These are phyloP conservation scores for Lactarius sp. DNA, from an alignment of 768 basidiomycete genomes.

Conservation along the genomic window DNA sequence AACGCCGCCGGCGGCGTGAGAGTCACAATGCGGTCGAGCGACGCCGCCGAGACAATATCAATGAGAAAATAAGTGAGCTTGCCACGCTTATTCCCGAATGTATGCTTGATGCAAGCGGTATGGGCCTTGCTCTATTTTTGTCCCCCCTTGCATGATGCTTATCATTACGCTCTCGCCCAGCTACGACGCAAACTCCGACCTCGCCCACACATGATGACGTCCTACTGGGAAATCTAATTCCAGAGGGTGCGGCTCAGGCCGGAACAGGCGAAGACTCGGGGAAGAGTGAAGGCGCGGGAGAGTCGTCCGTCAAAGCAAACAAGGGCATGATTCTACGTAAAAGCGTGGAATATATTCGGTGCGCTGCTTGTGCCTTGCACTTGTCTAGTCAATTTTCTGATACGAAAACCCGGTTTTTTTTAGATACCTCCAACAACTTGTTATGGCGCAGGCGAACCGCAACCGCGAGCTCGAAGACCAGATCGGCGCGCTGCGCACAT, in stretches of 20 bases:
- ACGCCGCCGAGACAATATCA: conserved; percentile 85
- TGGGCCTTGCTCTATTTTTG: conserved; percentile 20
- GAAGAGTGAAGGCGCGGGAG: conserved; percentile 35
- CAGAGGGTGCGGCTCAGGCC: conserved; percentile 9
- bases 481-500: conserved; percentile 33
- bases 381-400: conserved; percentile 1
- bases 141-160: background rate
- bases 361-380: conserved; percentile 8
- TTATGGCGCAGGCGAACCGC: conserved; percentile 69
- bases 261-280: conserved; percentile 26
- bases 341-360: conserved; percentile 48
- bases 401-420: too few relatives aligned
- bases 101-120: conserved; percentile 59
- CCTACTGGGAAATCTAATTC: conserved; percentile 23
- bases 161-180: background rate
- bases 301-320: conserved; percentile 73
- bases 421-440: conserved; percentile 81
- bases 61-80: conserved; percentile 90
- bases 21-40: conserved; percentile 92
- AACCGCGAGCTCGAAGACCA: conserved; percentile 77
- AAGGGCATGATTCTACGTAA: conserved; percentile 90
- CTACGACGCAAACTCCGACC: conserved; percentile 23
- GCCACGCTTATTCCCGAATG: conserved; percentile 86
- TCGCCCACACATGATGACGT: conserved; percentile 26
- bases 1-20: conserved; percentile 73